Conservation (phyloP, 148 eudicot genomes). For the Fallopia convolvulus region DNA sequence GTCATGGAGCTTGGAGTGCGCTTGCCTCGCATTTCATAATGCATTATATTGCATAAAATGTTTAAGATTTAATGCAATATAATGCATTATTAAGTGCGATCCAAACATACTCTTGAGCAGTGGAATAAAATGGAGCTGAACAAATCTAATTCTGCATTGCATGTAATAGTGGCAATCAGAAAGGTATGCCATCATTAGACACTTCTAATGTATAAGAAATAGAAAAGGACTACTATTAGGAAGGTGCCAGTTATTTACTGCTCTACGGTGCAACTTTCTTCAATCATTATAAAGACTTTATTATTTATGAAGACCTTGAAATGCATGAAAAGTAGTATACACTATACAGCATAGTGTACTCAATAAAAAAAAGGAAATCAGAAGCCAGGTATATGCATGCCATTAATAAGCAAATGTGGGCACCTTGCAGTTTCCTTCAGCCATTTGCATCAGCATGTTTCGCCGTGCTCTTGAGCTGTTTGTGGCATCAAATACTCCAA, state of each 20-base stretch:
- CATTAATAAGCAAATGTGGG: neutral
- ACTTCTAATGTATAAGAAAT: neutral
- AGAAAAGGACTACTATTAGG: neutral
- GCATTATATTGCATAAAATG: no score
- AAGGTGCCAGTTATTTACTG: neutral
- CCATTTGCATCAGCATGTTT: slow-evolving; percentile 96
- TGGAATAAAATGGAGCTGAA: neutral
- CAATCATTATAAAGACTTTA: no score
- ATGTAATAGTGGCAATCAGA: neutral
- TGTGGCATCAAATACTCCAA: slow-evolving; percentile 97
- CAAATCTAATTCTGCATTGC: neutral
- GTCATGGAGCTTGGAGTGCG: neutral
- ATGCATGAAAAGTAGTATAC: neutral
- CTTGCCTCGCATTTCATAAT: no score
- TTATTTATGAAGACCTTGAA: no score
- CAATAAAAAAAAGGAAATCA: neutral
- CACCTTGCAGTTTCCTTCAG: slow-evolving; percentile 99
- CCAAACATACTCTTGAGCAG: neutral
- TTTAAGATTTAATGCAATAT: no score
- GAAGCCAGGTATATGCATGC: neutral
- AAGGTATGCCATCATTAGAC: neutral
- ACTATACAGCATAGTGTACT: neutral
- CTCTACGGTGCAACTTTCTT: neutral
- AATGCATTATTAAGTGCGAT: no score
- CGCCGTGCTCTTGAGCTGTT: slow-evolving; percentile 78